Conservation (phyloP, 768 basidiomycete genomes). For the Lactifluus rugatus region DNA sequence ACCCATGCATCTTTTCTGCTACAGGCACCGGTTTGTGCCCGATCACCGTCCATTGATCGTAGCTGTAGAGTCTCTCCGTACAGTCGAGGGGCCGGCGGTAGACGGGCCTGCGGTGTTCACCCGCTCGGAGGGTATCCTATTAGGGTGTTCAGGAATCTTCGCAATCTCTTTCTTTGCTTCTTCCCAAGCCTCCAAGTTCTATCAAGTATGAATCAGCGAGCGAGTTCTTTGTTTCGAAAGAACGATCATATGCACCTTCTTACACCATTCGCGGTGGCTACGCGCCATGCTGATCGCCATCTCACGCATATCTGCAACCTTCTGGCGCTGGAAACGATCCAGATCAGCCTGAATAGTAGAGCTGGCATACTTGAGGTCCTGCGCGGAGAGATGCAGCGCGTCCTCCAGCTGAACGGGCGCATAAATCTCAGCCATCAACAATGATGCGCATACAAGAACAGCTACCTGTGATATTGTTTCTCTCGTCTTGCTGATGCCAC, state of each 20-base stretch:
- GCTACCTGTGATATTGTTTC: slow-evolving; percentile 90
- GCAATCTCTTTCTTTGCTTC: slow-evolving; percentile 88
- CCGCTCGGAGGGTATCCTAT: slow-evolving; percentile 43
- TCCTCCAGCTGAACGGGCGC: slow-evolving; percentile 68
- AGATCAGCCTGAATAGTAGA: slow-evolving; percentile 95
- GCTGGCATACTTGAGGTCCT: slow-evolving; percentile 93
- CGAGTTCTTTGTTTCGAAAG: background rate
- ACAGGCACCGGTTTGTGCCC: background rate
- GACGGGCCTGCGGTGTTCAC: slow-evolving; percentile 19
- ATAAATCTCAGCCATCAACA: slow-evolving; percentile 8
- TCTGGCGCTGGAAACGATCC: slow-evolving; percentile 97
- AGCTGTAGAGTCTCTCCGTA: slow-evolving; percentile 57
- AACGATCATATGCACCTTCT: slow-evolving; percentile 52
- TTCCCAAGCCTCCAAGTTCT: slow-evolving; percentile 98
- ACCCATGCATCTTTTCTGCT: background rate
- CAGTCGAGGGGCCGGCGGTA: slow-evolving; percentile 23
- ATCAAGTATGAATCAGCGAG: slow-evolving; percentile 4
- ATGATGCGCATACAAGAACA: background rate
- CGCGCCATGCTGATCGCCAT: slow-evolving; percentile 87
- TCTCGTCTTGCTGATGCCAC: slow-evolving; percentile 86
- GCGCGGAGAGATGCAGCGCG: slow-evolving; percentile 82
- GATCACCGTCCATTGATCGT: slow-evolving; percentile 55
- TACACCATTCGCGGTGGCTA: slow-evolving; percentile 93
- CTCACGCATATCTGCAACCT: slow-evolving; percentile 90
- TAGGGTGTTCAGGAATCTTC: slow-evolving; percentile 87